phyloP scores from a whole-genome alignment of 345 rosid species.

The Lumnitzera littorea region DNA sequence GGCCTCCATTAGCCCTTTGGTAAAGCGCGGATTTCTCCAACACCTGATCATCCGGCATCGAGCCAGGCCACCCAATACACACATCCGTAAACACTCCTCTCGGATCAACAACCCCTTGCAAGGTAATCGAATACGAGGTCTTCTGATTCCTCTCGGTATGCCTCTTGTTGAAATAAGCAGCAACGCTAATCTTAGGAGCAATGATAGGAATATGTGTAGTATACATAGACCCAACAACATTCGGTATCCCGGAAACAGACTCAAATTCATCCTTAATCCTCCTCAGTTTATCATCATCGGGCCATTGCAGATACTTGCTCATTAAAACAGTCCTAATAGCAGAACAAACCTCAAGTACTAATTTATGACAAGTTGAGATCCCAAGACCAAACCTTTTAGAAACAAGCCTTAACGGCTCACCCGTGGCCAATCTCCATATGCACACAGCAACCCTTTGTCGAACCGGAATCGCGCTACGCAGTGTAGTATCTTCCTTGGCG shows the following conservation, averaged over 20 bases:
- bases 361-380: conserved; percentile 22
- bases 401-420: conserved; percentile 22
- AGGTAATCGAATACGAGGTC: conserved; percentile 23
- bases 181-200: conserved; percentile 24
- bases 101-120: conserved; percentile 24
- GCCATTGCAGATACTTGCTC: conserved; percentile 23
- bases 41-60: conserved; percentile 22
- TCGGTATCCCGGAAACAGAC: conserved; percentile 17
- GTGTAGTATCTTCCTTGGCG: conserved; percentile 82
- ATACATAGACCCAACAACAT: conserved; percentile 23
- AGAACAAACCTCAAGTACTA: conserved; percentile 19
- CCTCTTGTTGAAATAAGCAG: conserved; percentile 20
- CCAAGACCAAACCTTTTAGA: conserved; percentile 23
- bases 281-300: conserved; percentile 11
- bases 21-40: conserved; percentile 19
- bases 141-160: conserved; percentile 24
- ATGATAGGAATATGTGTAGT: conserved; percentile 22
- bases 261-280: conserved; percentile 11
- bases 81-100: conserved; percentile 19
- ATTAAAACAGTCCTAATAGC: conserved; percentile 17
- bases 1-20: conserved; percentile 19
- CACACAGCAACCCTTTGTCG: conserved; percentile 92
- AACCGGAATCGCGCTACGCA: conserved; percentile 86
- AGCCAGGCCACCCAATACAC: conserved; percentile 25
- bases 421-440: conserved; percentile 63